These are phyloP conservation scores for Clarkia xantiana DNA, from an alignment of 345 rosid genomes.

Conservation along the genomic window DNA sequence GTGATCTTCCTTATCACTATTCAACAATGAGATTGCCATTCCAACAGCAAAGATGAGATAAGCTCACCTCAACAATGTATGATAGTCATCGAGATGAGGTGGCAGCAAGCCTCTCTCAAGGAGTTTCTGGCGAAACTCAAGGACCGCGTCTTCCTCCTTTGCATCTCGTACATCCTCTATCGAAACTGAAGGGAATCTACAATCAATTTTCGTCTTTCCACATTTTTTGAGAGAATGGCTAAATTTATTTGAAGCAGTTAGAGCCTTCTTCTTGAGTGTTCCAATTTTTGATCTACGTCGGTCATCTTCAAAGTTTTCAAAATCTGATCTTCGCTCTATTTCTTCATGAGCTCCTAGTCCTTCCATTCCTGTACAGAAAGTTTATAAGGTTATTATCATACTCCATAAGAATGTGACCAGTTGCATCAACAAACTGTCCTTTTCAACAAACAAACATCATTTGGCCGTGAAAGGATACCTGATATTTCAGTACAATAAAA, in stretches of 20 bases:
- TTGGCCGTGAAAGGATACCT: conserved; percentile 24
- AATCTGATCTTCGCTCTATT: conserved; percentile 62
- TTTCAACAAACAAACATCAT: no score
- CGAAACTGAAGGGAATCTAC: conserved; percentile 57
- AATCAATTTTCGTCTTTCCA: conserved; percentile 81
- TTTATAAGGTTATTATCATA: neutral
- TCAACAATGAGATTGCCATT: neutral
- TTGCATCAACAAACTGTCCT: neutral
- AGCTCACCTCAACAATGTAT: conserved; percentile 67
- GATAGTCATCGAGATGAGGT: conserved; percentile 73
- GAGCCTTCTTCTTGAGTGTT: conserved; percentile 73
- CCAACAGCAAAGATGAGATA: neutral
- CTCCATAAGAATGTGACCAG: neutral
- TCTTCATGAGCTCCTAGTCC: conserved; percentile 42
- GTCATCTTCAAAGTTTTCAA: conserved; percentile 70
- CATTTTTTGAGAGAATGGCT: conserved; percentile 90
- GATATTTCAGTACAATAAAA: conserved; percentile 33
- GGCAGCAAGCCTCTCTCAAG: conserved; percentile 62
- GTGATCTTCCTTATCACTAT: neutral
- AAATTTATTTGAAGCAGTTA: conserved; percentile 82
- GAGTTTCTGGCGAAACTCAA: conserved; percentile 54
- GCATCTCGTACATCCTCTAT: conserved; percentile 86
- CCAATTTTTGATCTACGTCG: conserved; percentile 78
- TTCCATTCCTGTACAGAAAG: conserved; percentile 19
- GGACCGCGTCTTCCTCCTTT: conserved; percentile 63